These are phyloP conservation scores for Tetramitus jugosus DNA, from an alignment of 208 protist species.

Conservation along the genomic window DNA sequence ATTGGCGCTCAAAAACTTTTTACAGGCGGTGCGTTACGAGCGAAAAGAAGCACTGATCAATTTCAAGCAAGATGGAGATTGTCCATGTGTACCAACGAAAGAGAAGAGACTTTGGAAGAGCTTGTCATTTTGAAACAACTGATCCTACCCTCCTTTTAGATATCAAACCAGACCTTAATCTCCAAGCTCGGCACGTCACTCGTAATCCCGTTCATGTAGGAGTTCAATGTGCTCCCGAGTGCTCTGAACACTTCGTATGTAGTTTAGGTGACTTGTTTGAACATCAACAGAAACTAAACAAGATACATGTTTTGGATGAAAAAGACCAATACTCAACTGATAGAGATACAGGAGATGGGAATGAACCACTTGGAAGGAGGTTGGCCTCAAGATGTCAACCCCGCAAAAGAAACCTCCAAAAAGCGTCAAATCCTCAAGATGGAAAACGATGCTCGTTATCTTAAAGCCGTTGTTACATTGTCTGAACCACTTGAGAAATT, in stretches of 20 bases:
- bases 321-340: slow-evolving; percentile 88
- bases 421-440: slow-evolving; percentile 92
- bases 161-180: slow-evolving; percentile 58
- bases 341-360: slow-evolving; percentile 72
- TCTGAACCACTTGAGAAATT: slow-evolving; percentile 73
- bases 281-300: too few species aligned
- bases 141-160: slow-evolving; percentile 75
- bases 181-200: slow-evolving; percentile 65
- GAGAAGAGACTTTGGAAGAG: slow-evolving; percentile 75
- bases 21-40: too few species aligned
- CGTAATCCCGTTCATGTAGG: slow-evolving; percentile 67
- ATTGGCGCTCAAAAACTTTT: too few species aligned
- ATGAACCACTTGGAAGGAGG: slow-evolving; percentile 86
- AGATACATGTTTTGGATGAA: too few species aligned
- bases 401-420: slow-evolving; percentile 83
- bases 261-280: too few species aligned
- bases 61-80: slow-evolving; percentile 56
- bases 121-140: slow-evolving; percentile 77
- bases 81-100: slow-evolving; percentile 79
- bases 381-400: slow-evolving; percentile 91
- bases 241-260: slow-evolving; percentile 78
- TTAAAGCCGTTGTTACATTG: slow-evolving; percentile 70
- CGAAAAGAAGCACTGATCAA: too few species aligned
- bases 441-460: slow-evolving; percentile 85
- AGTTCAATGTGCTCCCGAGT: slow-evolving; percentile 77